Evolutionary conservation across 495 filamentous ascomycete genomes (phyloP).

Genomic region (Ascodesmis nigricans): DNA sequence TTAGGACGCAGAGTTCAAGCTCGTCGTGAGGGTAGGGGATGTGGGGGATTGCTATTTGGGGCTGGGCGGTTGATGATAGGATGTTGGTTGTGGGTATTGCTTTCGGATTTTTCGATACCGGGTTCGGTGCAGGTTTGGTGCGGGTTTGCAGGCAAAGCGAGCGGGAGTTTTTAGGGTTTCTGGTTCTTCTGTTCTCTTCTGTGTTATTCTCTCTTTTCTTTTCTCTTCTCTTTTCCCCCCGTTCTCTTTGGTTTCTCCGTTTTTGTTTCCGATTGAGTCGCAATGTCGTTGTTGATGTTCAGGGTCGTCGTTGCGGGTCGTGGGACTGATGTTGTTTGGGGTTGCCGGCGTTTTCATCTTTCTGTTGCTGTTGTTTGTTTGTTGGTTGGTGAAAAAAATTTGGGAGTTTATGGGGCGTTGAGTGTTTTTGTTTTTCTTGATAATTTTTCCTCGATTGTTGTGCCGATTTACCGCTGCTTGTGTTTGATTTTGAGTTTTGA

Average conservation of each 20-base stretch:
- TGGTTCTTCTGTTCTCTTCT: constrained; percentile 14
- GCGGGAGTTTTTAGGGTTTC: constrained; percentile 22
- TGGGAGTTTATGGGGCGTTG: too few relatives aligned
- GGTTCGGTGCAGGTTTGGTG: constrained; percentile 6
- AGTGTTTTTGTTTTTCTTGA: too few relatives aligned
- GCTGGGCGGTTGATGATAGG: constrained; percentile 4
- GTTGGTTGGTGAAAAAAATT: too few relatives aligned
- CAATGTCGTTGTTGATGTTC: too few relatives aligned
- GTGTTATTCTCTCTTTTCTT: constrained; percentile 8
- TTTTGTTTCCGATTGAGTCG: constrained; percentile 7
- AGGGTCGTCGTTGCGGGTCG: too few relatives aligned
- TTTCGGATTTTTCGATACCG: constrained; percentile 2
- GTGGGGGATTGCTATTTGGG: constrained; percentile 2
- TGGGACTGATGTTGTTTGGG: too few relatives aligned
- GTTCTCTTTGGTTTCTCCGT: constrained; percentile 16
- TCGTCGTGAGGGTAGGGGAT: constrained; percentile 19
- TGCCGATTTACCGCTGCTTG: too few relatives aligned
- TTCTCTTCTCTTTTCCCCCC: constrained; percentile 22
- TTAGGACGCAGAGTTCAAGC: constrained; percentile 28
- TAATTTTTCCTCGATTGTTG: too few relatives aligned
- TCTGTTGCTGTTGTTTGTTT: too few relatives aligned
- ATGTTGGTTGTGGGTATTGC: constrained; percentile 1
- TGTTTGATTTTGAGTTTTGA: too few relatives aligned
- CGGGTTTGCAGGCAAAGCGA: constrained; percentile 11
- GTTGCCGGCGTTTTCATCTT: too few relatives aligned